A percentile compares a stretch with the other conserved stretches of the same genome.
These are phyloP conservation scores for Penicillium robsamsonii DNA, from an alignment of 495 filamentous ascomycete genomes.

Conservation along the genomic window DNA sequence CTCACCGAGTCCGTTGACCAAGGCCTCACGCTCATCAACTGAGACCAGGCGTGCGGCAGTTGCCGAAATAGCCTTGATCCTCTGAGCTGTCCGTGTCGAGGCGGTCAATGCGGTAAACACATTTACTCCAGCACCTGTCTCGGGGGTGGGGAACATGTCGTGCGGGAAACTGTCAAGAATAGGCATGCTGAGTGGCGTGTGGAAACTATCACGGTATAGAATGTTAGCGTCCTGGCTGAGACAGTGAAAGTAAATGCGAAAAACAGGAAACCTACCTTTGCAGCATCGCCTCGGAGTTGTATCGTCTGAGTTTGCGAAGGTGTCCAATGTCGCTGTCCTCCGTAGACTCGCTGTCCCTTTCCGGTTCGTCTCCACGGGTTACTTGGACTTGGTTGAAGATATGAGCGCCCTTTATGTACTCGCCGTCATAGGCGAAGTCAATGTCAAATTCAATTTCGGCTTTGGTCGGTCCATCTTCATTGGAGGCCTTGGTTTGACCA, in stretches of 20 bases:
- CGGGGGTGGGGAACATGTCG: conserved; percentile 54
- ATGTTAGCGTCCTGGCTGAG: conserved; percentile 6
- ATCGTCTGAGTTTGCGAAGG: conserved; percentile 34
- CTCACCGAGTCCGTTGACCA: conserved; percentile 80
- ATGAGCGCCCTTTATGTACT: conserved; percentile 42
- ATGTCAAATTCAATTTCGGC: conserved; percentile 52
- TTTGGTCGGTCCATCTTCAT: conserved; percentile 19
- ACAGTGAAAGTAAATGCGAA: conserved; percentile 2
- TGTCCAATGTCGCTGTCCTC: conserved; percentile 32
- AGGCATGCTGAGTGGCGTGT: conserved; percentile 65
- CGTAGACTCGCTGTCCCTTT: conserved; percentile 31
- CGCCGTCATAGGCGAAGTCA: conserved; percentile 53
- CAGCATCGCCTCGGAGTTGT: conserved; percentile 49
- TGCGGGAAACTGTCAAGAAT: conserved; percentile 77
- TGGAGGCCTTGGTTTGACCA: conserved; percentile 15
- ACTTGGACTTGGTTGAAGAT: conserved; percentile 62
- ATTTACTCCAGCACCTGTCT: conserved; percentile 44
- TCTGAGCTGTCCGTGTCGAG: conserved; percentile 64
- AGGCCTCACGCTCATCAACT: conserved; percentile 75
- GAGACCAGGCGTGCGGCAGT: conserved; percentile 57
- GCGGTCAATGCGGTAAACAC: conserved; percentile 69
- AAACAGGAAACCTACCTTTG: conserved; percentile 54
- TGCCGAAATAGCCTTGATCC: conserved; percentile 63
- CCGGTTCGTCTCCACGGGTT: conserved; percentile 40
- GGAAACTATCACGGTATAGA: conserved; percentile 42